Evolutionary conservation across 2,329 filamentous ascomycete species (phyloP).

Genomic region (Aotearoamyces nothofagi): DNA sequence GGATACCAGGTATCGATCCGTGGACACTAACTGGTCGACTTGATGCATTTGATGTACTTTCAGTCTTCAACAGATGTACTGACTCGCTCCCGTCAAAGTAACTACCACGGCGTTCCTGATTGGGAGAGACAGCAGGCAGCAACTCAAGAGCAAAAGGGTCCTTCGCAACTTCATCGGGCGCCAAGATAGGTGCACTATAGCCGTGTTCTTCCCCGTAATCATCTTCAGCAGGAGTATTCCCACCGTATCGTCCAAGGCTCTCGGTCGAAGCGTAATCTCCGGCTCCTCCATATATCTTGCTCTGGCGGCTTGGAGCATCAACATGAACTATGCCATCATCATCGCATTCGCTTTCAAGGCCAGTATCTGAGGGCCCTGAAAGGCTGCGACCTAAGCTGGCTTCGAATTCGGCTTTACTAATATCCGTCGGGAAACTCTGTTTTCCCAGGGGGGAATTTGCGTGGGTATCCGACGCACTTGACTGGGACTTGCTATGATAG

Average conservation of each 20-base stretch:
- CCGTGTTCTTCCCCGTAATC: slow-evolving; percentile 41
- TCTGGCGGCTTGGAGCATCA: slow-evolving; percentile 43
- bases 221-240: slow-evolving; percentile 25
- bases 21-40: slow-evolving; percentile 51
- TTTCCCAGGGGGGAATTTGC: slow-evolving; percentile 25
- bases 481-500: slow-evolving; percentile 23
- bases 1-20: slow-evolving; percentile 32
- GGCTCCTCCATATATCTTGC: slow-evolving; percentile 25
- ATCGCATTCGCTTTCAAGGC: slow-evolving; percentile 29
- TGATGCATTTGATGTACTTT: slow-evolving; percentile 35
- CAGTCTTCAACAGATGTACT: slow-evolving; percentile 9
- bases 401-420: slow-evolving; percentile 13
- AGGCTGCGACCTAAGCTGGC: slow-evolving; percentile 22
- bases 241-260: slow-evolving; percentile 29
- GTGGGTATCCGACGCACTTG: slow-evolving; percentile 27
- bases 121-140: slow-evolving; percentile 70
- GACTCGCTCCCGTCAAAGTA: slow-evolving; percentile 35
- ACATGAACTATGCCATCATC: slow-evolving; percentile 60
- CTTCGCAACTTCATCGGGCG: slow-evolving; percentile 73
- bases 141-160: slow-evolving; percentile 51
- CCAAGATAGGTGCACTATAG: slow-evolving; percentile 68
- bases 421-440: slow-evolving; percentile 25
- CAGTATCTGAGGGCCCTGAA: slow-evolving; percentile 19
- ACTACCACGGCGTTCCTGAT: slow-evolving; percentile 45
- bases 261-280: slow-evolving; percentile 29